A percentile compares a stretch with the other conserved stretches of the same genome.
These are phyloP conservation scores for Schizopora paradoxa DNA, from an alignment of 1,284 basidiomycete genomes.

Conservation along the genomic window DNA sequence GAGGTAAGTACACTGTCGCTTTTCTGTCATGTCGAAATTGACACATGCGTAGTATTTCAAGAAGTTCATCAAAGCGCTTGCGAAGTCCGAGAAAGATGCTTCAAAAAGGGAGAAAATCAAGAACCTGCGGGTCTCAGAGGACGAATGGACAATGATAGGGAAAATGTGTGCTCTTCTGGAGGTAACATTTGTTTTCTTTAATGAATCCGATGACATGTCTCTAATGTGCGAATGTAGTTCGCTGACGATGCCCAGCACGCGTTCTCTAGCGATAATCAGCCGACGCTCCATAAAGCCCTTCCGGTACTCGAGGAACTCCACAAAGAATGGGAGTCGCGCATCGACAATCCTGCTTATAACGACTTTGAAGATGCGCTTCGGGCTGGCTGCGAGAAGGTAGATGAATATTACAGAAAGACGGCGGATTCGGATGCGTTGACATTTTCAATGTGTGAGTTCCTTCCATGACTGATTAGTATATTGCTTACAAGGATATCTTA, in stretches of 20 bases:
- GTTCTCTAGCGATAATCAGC: neutral
- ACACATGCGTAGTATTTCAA: neutral
- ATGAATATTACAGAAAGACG: neutral
- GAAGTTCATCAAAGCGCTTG: neutral
- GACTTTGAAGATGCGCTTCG: neutral
- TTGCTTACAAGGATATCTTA: too few species aligned
- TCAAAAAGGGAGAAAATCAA: neutral
- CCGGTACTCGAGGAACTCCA: neutral
- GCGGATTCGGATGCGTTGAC: neutral
- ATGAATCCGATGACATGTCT: neutral
- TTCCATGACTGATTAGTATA: too few species aligned
- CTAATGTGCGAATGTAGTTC: neutral
- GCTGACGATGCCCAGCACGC: neutral
- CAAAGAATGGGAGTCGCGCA: neutral
- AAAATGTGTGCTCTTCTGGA: neutral
- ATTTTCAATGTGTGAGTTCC: neutral
- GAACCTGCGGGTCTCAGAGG: neutral
- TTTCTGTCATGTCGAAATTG: neutral
- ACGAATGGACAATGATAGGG: neutral
- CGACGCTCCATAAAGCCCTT: neutral
- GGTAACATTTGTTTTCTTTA: neutral
- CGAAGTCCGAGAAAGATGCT: neutral
- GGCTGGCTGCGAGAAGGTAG: neutral
- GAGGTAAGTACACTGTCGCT: neutral
- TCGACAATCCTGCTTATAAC: neutral